Conservation (phyloP, 2,329 filamentous ascomycete genomes). For the Phaeosphaeria sp. region DNA sequence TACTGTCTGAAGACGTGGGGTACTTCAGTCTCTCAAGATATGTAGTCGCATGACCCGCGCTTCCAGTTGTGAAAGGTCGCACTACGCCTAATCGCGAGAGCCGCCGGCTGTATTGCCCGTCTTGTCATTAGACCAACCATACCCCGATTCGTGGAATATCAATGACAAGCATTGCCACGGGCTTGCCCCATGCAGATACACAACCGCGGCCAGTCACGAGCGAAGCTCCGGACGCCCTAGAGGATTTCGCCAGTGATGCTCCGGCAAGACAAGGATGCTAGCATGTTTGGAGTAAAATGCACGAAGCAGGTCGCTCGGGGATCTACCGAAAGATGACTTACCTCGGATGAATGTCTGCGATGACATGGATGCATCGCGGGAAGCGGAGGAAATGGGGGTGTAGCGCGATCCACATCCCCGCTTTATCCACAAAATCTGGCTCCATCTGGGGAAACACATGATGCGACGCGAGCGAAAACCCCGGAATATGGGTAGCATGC, state of each 20-base stretch:
- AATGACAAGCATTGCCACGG: neutral
- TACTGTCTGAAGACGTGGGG: neutral
- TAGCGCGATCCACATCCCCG: slow-evolving; percentile 19
- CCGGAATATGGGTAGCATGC: slow-evolving; percentile 15
- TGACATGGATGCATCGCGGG: slow-evolving; percentile 9
- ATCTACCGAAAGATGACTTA: slow-evolving; percentile 17
- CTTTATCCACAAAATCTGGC: slow-evolving; percentile 26
- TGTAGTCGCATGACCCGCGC: slow-evolving; percentile 9
- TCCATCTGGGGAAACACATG: slow-evolving; percentile 11
- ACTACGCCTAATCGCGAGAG: slow-evolving; percentile 9
- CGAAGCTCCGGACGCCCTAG: neutral
- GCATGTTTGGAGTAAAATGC: neutral
- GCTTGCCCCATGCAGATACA: slow-evolving; percentile 4
- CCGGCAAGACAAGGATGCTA: neutral
- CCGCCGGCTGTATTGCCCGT: slow-evolving; percentile 12
- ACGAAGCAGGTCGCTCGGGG: slow-evolving; percentile 10
- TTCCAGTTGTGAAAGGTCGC: slow-evolving; percentile 15
- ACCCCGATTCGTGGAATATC: slow-evolving; percentile 14
- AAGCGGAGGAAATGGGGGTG: slow-evolving; percentile 19
- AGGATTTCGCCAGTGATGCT: neutral
- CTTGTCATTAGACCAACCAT: slow-evolving; percentile 6
- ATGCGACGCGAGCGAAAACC: slow-evolving; percentile 9
- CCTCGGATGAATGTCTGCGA: slow-evolving; percentile 16
- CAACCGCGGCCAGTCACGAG: slow-evolving; percentile 4
- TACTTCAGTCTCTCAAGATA: neutral